A percentile compares a stretch with the other conserved stretches of the same genome.
Conservation (phyloP, 2,329 filamentous ascomycete species). For the Ceratocystis diversiconidia region DNA sequence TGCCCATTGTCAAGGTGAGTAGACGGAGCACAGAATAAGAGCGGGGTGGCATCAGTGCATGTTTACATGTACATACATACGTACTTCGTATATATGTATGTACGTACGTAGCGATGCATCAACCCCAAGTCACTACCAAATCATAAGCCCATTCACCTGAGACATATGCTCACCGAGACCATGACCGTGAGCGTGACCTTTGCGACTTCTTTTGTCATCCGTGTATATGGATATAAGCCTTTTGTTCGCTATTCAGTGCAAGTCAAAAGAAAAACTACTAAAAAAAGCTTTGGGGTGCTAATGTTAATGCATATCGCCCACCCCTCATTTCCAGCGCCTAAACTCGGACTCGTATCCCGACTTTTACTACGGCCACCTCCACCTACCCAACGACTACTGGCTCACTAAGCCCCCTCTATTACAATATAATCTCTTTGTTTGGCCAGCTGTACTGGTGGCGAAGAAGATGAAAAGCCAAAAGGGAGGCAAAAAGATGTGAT, state of each 20-base stretch:
- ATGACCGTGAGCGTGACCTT: not conserved
- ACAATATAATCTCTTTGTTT: not conserved
- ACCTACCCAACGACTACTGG: no score
- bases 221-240: not conserved
- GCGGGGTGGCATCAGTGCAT: no score
- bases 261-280: no score
- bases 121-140: not conserved
- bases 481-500: not conserved
- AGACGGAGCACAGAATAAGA: no score
- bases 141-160: not conserved
- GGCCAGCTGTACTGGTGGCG: not conserved
- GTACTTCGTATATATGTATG: not conserved
- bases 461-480: not conserved
- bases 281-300: no score
- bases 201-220: not conserved
- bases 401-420: no score
- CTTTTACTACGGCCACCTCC: no score
- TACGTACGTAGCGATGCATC: not conserved
- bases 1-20: no score
- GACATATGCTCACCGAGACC: not conserved
- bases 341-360: no score
- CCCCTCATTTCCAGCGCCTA: no score
- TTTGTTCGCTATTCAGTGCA: not conserved
- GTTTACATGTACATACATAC: not conserved
- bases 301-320: no score